Conservation (phyloP, 495 filamentous ascomycete genomes). For the Glarea lozoyensis region DNA sequence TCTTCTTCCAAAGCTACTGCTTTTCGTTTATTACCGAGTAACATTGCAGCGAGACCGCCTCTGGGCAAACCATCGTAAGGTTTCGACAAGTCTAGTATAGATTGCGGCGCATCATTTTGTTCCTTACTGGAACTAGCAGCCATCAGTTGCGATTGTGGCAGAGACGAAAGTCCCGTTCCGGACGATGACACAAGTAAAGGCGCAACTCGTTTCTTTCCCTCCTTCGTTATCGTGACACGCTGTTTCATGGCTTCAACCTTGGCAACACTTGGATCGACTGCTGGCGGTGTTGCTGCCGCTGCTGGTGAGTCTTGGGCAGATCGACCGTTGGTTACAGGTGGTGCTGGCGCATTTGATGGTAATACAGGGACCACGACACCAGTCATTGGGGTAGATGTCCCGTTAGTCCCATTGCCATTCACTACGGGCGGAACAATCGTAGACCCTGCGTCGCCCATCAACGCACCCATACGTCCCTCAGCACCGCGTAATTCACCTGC, state of each 20-base stretch:
- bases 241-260: conserved; percentile 77
- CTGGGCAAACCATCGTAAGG: conserved; percentile 90
- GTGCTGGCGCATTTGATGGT: too few species aligned
- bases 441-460: conserved; percentile 74
- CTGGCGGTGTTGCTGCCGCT: conserved; percentile 6
- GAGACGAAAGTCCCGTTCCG: conserved; percentile 70
- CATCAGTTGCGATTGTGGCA: conserved; percentile 78
- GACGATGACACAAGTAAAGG: conserved; percentile 84
- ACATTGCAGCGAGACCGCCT: conserved; percentile 73
- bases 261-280: conserved; percentile 45
- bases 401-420: conserved; percentile 12
- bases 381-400: conserved; percentile 10
- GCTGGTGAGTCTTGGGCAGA: conserved; percentile 4
- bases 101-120: conserved; percentile 68
- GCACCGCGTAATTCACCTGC: conserved; percentile 80
- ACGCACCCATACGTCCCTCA: conserved; percentile 89
- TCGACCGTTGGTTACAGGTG: conserved; percentile 11
- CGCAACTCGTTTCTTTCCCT: conserved; percentile 92
- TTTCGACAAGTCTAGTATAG: conserved; percentile 83
- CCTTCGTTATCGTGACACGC: conserved; percentile 88
- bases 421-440: conserved; percentile 9
- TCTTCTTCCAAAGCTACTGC: conserved; percentile 57
- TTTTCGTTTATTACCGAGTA: conserved; percentile 91
- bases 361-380: too few species aligned
- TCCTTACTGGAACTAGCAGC: conserved; percentile 55